Conservation (phyloP, 306 rosid species). For the Trichosanthes cucumerina region DNA sequence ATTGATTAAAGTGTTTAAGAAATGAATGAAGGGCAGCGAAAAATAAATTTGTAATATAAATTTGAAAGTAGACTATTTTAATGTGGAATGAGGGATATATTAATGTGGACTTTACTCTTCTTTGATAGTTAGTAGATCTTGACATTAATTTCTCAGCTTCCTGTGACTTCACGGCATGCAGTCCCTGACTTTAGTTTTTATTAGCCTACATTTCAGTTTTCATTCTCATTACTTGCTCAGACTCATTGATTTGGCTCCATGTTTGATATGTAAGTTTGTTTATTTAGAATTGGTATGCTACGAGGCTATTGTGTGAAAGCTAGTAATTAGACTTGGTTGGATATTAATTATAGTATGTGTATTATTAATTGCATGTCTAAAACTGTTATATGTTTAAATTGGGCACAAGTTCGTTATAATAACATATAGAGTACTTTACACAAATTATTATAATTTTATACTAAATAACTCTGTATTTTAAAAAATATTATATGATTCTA, state of each 20-base stretch:
- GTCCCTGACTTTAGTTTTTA: background rate
- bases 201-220: background rate
- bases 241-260: background rate
- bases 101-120: background rate
- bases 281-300: background rate
- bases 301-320: background rate
- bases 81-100: background rate
- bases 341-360: too few relatives aligned
- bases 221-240: background rate
- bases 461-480: too few relatives aligned
- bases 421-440: too few relatives aligned
- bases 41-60: background rate
- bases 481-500: too few relatives aligned
- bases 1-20: background rate
- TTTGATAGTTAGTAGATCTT: background rate
- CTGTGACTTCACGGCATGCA: slow-evolving; percentile 3
- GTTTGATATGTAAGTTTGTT: background rate
- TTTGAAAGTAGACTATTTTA: background rate
- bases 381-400: too few relatives aligned
- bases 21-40: background rate
- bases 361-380: too few relatives aligned
- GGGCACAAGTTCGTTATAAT: too few relatives aligned
- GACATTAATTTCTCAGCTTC: background rate
- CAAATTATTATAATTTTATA: too few relatives aligned
- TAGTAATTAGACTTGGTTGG: too few relatives aligned